Evolutionary conservation across 352 stramenopile genomes (phyloP).

Genomic region (Phytopythium sindhum): DNA sequence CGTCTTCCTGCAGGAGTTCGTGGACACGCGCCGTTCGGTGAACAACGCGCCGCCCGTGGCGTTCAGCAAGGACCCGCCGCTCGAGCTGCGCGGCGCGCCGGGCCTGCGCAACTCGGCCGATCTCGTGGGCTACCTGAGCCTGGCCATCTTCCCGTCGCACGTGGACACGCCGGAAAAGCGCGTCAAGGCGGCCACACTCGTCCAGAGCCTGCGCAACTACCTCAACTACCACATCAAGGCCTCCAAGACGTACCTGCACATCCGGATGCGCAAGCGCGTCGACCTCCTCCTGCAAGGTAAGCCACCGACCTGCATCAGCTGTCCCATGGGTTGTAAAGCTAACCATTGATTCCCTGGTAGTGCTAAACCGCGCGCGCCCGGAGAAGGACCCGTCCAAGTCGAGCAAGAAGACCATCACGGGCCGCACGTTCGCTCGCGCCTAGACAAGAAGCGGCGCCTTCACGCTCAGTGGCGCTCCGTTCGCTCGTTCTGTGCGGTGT

Average conservation of each 20-base stretch:
- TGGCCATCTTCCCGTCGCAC: conserved; percentile 88
- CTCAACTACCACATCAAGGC: conserved; percentile 97
- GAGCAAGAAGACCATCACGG: conserved; percentile 91
- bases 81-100: conserved; percentile 74
- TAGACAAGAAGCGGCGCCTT: conserved; percentile 16
- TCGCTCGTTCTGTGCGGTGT: neutral
- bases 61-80: conserved; percentile 89
- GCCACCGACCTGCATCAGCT: neutral
- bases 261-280: conserved; percentile 93
- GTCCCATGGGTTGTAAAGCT: too few species aligned
- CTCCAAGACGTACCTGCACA: conserved; percentile 95
- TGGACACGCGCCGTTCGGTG: conserved; percentile 89
- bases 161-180: conserved; percentile 87
- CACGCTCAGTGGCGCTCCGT: neutral
- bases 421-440: conserved; percentile 85
- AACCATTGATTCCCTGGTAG: conserved; percentile 22
- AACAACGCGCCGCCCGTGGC: conserved; percentile 91
- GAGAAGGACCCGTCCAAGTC: conserved; percentile 88
- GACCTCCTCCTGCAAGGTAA: conserved; percentile 89
- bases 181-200: conserved; percentile 82
- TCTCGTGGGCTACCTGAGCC: conserved; percentile 88
- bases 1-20: conserved; percentile 93
- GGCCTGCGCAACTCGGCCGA: conserved; percentile 57
- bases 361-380: conserved; percentile 90
- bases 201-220: conserved; percentile 91